Percentiles rank a stretch among this genome's conserved stretches.
These are phyloP conservation scores for Alternaria triticimaculans DNA, from an alignment of 2,329 filamentous ascomycete genomes.

Conservation along the genomic window DNA sequence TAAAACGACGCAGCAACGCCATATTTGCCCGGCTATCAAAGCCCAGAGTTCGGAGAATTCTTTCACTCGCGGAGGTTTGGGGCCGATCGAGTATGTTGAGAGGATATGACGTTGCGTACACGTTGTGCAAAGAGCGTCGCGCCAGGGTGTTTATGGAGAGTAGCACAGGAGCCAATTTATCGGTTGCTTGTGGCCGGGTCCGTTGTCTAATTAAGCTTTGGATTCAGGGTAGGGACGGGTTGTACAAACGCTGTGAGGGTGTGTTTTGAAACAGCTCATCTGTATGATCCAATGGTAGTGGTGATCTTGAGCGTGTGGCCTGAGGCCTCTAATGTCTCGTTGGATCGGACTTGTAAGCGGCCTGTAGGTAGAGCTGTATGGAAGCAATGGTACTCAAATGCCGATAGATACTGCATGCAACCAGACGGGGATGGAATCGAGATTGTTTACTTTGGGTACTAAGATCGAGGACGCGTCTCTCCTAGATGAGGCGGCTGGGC, in stretches of 20 bases:
- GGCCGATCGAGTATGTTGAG: background rate
- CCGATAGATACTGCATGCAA: background rate
- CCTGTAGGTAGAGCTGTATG: background rate
- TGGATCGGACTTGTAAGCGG: background rate
- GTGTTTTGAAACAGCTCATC: background rate
- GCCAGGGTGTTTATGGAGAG: background rate
- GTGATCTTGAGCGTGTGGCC: background rate
- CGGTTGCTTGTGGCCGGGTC: background rate
- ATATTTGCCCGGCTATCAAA: background rate
- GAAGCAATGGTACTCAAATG: background rate
- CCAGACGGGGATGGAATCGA: background rate
- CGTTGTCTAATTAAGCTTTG: background rate
- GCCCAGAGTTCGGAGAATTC: slow-evolving; percentile 2
- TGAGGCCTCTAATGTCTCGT: background rate
- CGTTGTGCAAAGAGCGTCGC: background rate
- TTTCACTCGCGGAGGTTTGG: background rate
- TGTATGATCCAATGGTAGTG: background rate
- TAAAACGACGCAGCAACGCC: background rate
- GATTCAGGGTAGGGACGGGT: background rate
- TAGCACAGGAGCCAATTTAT: slow-evolving; percentile 1
- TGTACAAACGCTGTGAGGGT: background rate
- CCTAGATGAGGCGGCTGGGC: background rate
- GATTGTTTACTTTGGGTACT: background rate
- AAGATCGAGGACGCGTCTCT: background rate
- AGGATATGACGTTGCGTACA: background rate